Percentiles rank a stretch among this genome's conserved stretches.
Conservation (phyloP, 371 early-diverging fungal genomes). For the Cokeromyces recurvatus region DNA sequence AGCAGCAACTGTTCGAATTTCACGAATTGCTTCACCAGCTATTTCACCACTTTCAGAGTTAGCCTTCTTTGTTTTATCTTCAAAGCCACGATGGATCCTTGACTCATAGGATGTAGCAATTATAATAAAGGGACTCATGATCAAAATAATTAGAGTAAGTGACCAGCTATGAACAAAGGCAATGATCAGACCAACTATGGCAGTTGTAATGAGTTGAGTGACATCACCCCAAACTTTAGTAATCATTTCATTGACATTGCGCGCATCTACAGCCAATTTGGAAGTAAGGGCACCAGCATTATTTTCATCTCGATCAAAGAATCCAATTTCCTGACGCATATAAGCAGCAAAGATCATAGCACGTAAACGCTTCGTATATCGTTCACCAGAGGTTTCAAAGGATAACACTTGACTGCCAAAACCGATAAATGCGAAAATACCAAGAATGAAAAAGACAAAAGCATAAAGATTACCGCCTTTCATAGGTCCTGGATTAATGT, state of each 20-base stretch:
- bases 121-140: conserved; percentile 45
- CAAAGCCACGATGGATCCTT: conserved; percentile 43
- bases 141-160: conserved; percentile 53
- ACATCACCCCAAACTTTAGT: conserved; percentile 61
- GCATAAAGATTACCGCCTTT: conserved; percentile 65
- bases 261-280: conserved; percentile 78
- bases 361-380: conserved; percentile 56
- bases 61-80: conserved; percentile 56
- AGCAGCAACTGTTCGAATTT: conserved; percentile 83
- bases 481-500: conserved; percentile 34
- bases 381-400: conserved; percentile 52
- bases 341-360: conserved; percentile 49
- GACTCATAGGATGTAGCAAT: conserved; percentile 37
- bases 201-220: conserved; percentile 47
- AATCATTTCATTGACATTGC: conserved; percentile 60
- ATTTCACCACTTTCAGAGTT: conserved; percentile 69
- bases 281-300: conserved; percentile 78
- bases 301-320: conserved; percentile 83
- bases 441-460: conserved; percentile 67
- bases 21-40: conserved; percentile 80
- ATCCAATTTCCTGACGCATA: conserved; percentile 80
- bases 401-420: conserved; percentile 25
- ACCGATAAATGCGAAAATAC: conserved; percentile 42
- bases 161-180: conserved; percentile 53
- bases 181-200: conserved; percentile 34